A percentile compares a stretch with the other conserved stretches of the same genome.
Conservation (phyloP, 148 eudicot genomes). For the Bassia scoparia region DNA sequence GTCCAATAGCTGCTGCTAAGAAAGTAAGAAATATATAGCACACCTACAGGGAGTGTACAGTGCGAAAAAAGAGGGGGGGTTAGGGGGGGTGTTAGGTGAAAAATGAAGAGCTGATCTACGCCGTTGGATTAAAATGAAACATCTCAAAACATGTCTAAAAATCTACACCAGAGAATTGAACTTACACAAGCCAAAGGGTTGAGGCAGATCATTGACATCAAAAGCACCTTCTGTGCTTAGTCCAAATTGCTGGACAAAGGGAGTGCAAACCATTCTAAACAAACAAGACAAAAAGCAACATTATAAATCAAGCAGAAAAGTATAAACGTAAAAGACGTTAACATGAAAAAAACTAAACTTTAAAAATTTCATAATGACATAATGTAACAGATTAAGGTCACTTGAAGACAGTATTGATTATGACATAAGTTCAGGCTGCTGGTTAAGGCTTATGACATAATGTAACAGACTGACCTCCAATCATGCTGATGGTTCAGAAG, state of each 20-base stretch:
- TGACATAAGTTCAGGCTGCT: background rate
- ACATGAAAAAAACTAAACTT: slow-evolving; percentile 5
- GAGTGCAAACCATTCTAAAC: slow-evolving; percentile 86
- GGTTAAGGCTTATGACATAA: no score
- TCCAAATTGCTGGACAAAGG: slow-evolving; percentile 95
- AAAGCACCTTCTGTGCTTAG: slow-evolving; percentile 92
- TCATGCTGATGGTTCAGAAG: background rate
- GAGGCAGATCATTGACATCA: slow-evolving; percentile 98
- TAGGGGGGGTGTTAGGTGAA: no score
- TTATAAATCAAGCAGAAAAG: background rate
- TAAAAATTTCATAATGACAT: background rate
- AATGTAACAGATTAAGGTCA: background rate
- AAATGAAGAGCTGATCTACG: no score
- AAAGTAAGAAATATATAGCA: no score
- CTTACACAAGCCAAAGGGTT: slow-evolving; percentile 94
- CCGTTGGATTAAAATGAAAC: no score
- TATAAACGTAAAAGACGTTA: no score
- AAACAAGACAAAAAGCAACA: slow-evolving; percentile 6
- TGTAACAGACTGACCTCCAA: background rate
- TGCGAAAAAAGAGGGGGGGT: no score
- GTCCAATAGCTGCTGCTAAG: background rate
- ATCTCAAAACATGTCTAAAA: background rate
- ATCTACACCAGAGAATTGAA: slow-evolving; percentile 11
- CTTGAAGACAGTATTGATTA: background rate
- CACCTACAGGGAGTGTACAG: no score